phyloP scores from a whole-genome alignment of 441 rosid species.

The Gossypium davidsonii region DNA sequence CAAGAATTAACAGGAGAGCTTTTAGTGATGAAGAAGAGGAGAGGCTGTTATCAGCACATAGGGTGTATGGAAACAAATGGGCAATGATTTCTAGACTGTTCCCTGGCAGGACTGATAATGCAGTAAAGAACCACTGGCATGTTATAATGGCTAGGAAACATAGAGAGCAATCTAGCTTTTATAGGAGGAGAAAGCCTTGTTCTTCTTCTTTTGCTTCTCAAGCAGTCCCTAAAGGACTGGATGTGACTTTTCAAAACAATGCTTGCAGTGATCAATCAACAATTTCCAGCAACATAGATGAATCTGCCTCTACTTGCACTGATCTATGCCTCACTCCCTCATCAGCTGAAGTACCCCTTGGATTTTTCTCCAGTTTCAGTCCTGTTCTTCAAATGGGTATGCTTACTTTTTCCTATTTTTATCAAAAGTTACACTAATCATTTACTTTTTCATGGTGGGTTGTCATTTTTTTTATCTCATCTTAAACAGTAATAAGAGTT shows the following conservation, averaged over 20 bases:
- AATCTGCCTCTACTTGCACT: slow-evolving; percentile 54
- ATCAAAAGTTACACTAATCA: too few species aligned
- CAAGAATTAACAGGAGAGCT: slow-evolving; percentile 79
- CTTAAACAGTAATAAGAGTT: too few species aligned
- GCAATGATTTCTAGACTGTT: slow-evolving; percentile 86
- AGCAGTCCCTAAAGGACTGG: slow-evolving; percentile 2
- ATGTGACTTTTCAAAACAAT: slow-evolving; percentile 19
- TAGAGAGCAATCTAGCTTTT: slow-evolving; percentile 65
- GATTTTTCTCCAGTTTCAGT: slow-evolving; percentile 21
- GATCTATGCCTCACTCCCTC: slow-evolving; percentile 58
- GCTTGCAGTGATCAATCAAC: slow-evolving; percentile 42
- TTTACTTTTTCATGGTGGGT: background rate
- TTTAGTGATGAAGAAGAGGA: slow-evolving; percentile 88
- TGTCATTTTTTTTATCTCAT: background rate
- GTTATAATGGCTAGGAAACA: slow-evolving; percentile 86
- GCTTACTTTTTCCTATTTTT: background rate
- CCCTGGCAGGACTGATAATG: slow-evolving; percentile 94
- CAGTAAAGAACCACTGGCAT: slow-evolving; percentile 98
- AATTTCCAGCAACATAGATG: slow-evolving; percentile 37
- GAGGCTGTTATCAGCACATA: slow-evolving; percentile 67
- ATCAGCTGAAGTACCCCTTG: slow-evolving; percentile 26
- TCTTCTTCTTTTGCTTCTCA: slow-evolving; percentile 17
- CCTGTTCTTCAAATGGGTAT: slow-evolving; percentile 23
- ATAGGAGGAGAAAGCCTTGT: slow-evolving; percentile 41
- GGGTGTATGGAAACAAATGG: slow-evolving; percentile 87